Conservation (phyloP, 2,329 filamentous ascomycete genomes). For the Aulographum hederae region DNA sequence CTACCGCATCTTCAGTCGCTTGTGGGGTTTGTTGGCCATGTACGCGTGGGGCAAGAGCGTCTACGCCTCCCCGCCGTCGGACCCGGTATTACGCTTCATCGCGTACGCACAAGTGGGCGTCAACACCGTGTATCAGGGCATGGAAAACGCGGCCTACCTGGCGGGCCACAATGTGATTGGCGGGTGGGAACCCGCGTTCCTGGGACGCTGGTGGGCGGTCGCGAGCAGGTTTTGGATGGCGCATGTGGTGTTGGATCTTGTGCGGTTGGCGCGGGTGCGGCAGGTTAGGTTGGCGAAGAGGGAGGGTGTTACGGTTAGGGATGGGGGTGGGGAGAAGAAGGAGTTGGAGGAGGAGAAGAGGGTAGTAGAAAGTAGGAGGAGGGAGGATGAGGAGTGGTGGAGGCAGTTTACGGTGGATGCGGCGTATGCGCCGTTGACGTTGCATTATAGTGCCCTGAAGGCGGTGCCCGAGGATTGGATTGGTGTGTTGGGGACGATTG, state of each 20-base stretch:
- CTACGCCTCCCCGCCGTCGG: constrained; percentile 12
- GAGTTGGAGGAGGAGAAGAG: constrained; percentile 13
- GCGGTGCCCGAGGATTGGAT: constrained; percentile 42
- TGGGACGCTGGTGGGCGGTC: constrained; percentile 38
- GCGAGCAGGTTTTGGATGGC: constrained; percentile 65
- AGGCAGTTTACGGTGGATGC: constrained; percentile 49
- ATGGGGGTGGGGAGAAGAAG: constrained; percentile 21
- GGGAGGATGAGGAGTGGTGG: constrained; percentile 33
- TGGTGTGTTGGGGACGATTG: constrained; percentile 38
- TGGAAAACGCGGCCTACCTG: constrained; percentile 75
- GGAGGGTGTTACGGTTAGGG: constrained; percentile 10
- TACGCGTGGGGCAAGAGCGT: constrained; percentile 39
- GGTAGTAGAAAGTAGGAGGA: no score
- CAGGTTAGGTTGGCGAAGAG: constrained; percentile 21
- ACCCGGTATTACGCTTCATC: constrained; percentile 30
- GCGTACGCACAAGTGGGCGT: constrained; percentile 49
- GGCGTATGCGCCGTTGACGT: constrained; percentile 63
- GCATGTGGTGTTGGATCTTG: constrained; percentile 60
- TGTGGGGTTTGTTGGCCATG: constrained; percentile 62
- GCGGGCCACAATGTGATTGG: constrained; percentile 50
- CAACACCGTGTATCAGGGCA: constrained; percentile 52
- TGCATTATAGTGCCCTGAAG: constrained; percentile 63
- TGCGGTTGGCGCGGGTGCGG: constrained; percentile 33
- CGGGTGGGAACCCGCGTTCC: constrained; percentile 21
- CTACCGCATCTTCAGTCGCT: constrained; percentile 50